Percentiles rank a stretch among this genome's conserved stretches.
Conservation (phyloP, 192 early-diverging fungal species). For the Funneliformis mosseae region DNA sequence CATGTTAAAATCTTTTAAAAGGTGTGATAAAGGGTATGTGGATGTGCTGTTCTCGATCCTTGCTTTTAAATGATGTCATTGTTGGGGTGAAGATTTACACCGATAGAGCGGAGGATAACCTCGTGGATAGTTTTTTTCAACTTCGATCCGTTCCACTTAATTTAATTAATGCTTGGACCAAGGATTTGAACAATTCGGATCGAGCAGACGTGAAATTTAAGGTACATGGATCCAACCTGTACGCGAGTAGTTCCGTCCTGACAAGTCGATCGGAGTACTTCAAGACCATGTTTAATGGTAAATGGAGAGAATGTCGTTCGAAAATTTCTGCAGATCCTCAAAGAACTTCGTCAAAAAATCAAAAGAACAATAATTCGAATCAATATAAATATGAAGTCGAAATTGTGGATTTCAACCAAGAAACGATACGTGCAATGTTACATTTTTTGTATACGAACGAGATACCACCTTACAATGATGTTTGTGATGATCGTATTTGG, state of each 20-base stretch:
- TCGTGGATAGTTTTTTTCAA: neutral
- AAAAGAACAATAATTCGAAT: neutral
- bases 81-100: no score
- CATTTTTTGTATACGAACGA: conserved; percentile 7
- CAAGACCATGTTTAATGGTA: conserved; percentile 21
- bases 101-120: no score
- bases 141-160: neutral
- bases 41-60: no score
- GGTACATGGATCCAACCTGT: conserved; percentile 2
- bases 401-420: neutral
- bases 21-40: no score
- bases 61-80: no score
- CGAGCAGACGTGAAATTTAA: conserved; percentile 27
- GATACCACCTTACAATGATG: neutral
- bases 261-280: conserved; percentile 20
- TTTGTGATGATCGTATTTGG: neutral
- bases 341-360: neutral
- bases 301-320: conserved; percentile 16
- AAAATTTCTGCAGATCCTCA: neutral
- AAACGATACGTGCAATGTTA: neutral
- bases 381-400: neutral
- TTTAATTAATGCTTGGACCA: neutral
- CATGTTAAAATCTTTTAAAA: no score
- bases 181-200: conserved; percentile 2
- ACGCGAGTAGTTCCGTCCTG: conserved; percentile 14